Conservation (phyloP, 805 yeast species). For the Suhomyces faveliae region DNA sequence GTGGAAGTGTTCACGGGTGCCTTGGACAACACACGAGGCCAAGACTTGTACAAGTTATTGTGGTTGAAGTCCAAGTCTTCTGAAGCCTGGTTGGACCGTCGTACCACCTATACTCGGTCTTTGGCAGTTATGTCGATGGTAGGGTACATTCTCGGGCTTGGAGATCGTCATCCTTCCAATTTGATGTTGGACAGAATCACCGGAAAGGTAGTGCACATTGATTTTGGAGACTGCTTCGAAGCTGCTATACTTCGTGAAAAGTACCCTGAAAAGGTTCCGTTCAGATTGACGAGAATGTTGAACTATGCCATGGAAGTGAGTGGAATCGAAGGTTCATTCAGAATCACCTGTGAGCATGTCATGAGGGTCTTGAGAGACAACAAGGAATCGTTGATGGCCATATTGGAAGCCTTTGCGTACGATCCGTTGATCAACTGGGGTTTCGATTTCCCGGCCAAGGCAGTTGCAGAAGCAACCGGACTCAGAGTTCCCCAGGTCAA, state of each 20-base stretch:
- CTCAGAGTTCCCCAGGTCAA: slow-evolving; percentile 65
- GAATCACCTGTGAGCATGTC: slow-evolving; percentile 95
- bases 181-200: slow-evolving; percentile 91
- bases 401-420: slow-evolving; percentile 95
- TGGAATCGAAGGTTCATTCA: slow-evolving; percentile 95
- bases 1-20: slow-evolving; percentile 97
- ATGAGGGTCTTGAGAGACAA: slow-evolving; percentile 93
- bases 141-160: slow-evolving; percentile 93
- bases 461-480: slow-evolving; percentile 72
- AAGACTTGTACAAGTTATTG: slow-evolving; percentile 89
- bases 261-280: slow-evolving; percentile 97
- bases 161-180: slow-evolving; percentile 97
- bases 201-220: slow-evolving; percentile 95
- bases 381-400: slow-evolving; percentile 96
- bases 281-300: slow-evolving; percentile 93
- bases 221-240: slow-evolving; percentile 98
- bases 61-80: slow-evolving; percentile 96
- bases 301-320: slow-evolving; percentile 99
- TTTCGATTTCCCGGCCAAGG: slow-evolving; percentile 83
- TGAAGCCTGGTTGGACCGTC: slow-evolving; percentile 96
- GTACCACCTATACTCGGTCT: slow-evolving; percentile 94
- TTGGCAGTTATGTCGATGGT: slow-evolving; percentile 99
- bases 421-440: slow-evolving; percentile 99
- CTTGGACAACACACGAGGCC: slow-evolving; percentile 91
- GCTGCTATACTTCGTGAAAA: slow-evolving; percentile 96